Percentiles rank a stretch among this genome's conserved stretches.
phyloP scores from a whole-genome alignment of 164 flowering plant genomes.

The Malania oleifera region DNA sequence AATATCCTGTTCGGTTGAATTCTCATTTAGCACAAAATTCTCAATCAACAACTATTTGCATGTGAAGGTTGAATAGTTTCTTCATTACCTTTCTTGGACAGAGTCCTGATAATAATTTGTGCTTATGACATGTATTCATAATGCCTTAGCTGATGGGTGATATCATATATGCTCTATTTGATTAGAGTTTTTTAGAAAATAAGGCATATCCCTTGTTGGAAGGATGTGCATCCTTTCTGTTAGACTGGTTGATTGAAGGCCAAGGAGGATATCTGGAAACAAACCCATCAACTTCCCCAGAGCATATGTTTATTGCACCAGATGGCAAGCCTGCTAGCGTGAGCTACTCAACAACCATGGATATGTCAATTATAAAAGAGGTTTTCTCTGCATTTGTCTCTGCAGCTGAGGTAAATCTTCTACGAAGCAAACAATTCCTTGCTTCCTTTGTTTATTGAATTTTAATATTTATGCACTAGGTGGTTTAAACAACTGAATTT shows the following conservation, averaged over 20 bases:
- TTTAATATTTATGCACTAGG: neutral
- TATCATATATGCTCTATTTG: conserved; percentile 13
- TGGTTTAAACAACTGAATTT: neutral
- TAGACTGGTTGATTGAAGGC: conserved; percentile 92
- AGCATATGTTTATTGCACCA: conserved; percentile 78
- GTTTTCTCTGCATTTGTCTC: conserved; percentile 58
- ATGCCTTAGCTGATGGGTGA: neutral
- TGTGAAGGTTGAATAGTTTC: neutral
- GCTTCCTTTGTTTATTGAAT: neutral
- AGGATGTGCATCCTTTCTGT: conserved; percentile 68
- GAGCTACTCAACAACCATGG: conserved; percentile 94
- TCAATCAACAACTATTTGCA: neutral
- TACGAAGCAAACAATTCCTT: neutral
- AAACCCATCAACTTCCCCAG: conserved; percentile 98
- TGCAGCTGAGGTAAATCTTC: conserved; percentile 68
- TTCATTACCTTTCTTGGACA: conserved; percentile 1
- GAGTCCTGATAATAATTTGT: neutral
- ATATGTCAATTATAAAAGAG: conserved; percentile 80
- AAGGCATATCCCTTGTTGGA: conserved; percentile 84
- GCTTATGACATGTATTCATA: neutral
- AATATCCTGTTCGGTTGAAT: too few relatives aligned
- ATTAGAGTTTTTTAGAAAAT: conserved; percentile 59
- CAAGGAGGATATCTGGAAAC: conserved; percentile 65
- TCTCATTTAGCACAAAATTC: neutral
- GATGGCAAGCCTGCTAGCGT: conserved; percentile 88